phyloP scores from a whole-genome alignment of 495 filamentous ascomycete species.

The Thozetella sp. region DNA sequence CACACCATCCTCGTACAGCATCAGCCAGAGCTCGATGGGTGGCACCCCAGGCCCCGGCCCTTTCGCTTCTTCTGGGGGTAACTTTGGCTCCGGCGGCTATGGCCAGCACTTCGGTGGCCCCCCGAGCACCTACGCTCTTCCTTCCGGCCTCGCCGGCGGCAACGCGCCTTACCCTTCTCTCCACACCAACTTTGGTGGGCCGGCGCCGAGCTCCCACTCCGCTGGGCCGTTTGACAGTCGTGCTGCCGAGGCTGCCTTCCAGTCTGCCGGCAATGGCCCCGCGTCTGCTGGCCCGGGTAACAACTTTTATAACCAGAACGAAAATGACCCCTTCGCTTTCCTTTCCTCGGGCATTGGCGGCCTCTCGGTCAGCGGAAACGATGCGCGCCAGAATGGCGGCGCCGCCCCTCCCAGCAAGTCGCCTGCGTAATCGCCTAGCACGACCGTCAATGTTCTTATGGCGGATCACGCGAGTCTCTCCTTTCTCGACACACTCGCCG shows the following conservation, averaged over 20 bases:
- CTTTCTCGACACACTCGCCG: slow-evolving; percentile 14
- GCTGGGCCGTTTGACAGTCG: slow-evolving; percentile 92
- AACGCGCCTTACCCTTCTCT: slow-evolving; percentile 81
- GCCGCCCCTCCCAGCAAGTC: slow-evolving; percentile 64
- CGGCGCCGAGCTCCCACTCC: slow-evolving; percentile 73
- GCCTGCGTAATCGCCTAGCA: slow-evolving; percentile 48
- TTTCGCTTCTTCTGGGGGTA: slow-evolving; percentile 68
- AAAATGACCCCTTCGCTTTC: slow-evolving; percentile 87
- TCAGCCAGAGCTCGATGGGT: slow-evolving; percentile 77
- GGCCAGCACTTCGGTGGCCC: slow-evolving; percentile 89
- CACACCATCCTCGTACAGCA: slow-evolving; percentile 74
- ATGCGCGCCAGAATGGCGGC: slow-evolving; percentile 77
- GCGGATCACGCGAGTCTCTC: slow-evolving; percentile 8
- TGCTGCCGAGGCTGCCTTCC: slow-evolving; percentile 88
- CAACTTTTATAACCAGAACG: slow-evolving; percentile 59
- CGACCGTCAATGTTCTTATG: slow-evolving; percentile 5
- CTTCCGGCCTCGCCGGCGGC: slow-evolving; percentile 82
- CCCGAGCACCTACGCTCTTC: slow-evolving; percentile 86
- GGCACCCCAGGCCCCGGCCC: slow-evolving; percentile 84
- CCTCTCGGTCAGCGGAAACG: slow-evolving; percentile 81
- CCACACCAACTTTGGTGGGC: slow-evolving; percentile 70
- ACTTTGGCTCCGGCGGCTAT: slow-evolving; percentile 75
- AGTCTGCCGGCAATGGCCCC: slow-evolving; percentile 76
- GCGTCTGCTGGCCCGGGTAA: slow-evolving; percentile 66
- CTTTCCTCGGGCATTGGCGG: slow-evolving; percentile 79